A percentile compares a stretch with the other conserved stretches of the same genome.
Evolutionary conservation across 2,329 filamentous ascomycete genomes (phyloP).

Genomic region (Sarocladium brachiariae): DNA sequence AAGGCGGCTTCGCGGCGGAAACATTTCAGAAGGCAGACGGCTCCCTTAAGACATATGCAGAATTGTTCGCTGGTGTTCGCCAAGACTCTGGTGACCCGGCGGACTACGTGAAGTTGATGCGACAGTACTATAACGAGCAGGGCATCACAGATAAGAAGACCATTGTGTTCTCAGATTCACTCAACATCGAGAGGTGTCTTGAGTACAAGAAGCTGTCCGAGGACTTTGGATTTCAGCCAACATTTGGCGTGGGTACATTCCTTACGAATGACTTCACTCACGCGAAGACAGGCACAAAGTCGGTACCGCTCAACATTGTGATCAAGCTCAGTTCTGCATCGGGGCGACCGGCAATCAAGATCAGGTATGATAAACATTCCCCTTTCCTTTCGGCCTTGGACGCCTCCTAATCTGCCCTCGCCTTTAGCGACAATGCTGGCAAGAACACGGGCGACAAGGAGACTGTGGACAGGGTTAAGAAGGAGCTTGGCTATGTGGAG

Average conservation of each 20-base stretch:
- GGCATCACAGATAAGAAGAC: conserved; percentile 75
- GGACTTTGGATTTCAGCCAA: conserved; percentile 70
- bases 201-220: conserved; percentile 85
- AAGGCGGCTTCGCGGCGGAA: conserved; percentile 34
- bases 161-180: conserved; percentile 91
- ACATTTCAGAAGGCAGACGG: conserved; percentile 34
- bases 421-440: conserved; percentile 65
- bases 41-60: conserved; percentile 60
- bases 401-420: not conserved
- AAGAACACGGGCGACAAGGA: conserved; percentile 90
- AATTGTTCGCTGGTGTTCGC: conserved; percentile 75
- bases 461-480: conserved; percentile 78
- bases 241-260: conserved; percentile 92
- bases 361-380: conserved; percentile 44
- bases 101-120: conserved; percentile 71
- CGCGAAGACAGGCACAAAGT: conserved; percentile 68
- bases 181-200: conserved; percentile 85
- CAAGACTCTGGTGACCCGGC: conserved; percentile 87
- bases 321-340: conserved; percentile 88
- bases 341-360: conserved; percentile 80
- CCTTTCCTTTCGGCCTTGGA: not conserved
- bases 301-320: conserved; percentile 89
- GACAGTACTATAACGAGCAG: conserved; percentile 69
- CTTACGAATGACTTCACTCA: conserved; percentile 91
- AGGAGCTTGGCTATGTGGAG: conserved; percentile 77